Evolutionary conservation across 1,139 yeast genomes (phyloP).

Genomic region (Yamadazyma buinensis): DNA sequence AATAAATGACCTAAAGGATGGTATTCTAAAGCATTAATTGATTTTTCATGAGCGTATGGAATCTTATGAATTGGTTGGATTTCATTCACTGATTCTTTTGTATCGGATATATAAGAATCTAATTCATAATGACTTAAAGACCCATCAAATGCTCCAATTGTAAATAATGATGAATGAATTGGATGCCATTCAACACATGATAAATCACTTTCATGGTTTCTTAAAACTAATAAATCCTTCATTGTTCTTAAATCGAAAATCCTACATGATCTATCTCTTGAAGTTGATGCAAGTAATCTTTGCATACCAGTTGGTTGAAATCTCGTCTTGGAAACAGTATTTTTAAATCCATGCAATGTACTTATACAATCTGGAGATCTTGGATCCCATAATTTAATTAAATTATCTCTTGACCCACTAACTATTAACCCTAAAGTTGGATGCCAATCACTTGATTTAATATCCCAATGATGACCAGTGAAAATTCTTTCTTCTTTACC

Average conservation of each 20-base stretch:
- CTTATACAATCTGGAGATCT: slow-evolving; percentile 67
- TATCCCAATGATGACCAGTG: slow-evolving; percentile 98
- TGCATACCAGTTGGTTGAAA: slow-evolving; percentile 73
- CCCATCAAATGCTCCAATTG: slow-evolving; percentile 91
- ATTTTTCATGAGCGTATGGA: slow-evolving; percentile 92
- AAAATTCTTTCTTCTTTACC: slow-evolving; percentile 80
- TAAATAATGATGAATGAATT: slow-evolving; percentile 69
- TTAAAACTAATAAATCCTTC: slow-evolving; percentile 69
- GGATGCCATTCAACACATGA: slow-evolving; percentile 94
- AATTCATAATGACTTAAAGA: slow-evolving; percentile 74
- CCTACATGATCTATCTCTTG: slow-evolving; percentile 85
- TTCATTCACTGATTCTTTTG: slow-evolving; percentile 17
- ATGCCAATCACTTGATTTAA: slow-evolving; percentile 97
- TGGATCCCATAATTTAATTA: slow-evolving; percentile 96
- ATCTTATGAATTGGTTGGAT: slow-evolving; percentile 59
- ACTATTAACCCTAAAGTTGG: slow-evolving; percentile 79
- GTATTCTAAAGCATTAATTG: slow-evolving; percentile 84
- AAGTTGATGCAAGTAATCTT: slow-evolving; percentile 76
- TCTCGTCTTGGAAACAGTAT: slow-evolving; percentile 79
- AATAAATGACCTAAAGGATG: slow-evolving; percentile 92
- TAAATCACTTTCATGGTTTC: slow-evolving; percentile 82
- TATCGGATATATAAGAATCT: slow-evolving; percentile 46
- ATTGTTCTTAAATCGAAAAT: slow-evolving; percentile 82
- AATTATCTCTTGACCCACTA: slow-evolving; percentile 89
- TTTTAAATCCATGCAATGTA: slow-evolving; percentile 88